Conservation (phyloP, 305 asterid species). For the Plantago lanceolata region DNA sequence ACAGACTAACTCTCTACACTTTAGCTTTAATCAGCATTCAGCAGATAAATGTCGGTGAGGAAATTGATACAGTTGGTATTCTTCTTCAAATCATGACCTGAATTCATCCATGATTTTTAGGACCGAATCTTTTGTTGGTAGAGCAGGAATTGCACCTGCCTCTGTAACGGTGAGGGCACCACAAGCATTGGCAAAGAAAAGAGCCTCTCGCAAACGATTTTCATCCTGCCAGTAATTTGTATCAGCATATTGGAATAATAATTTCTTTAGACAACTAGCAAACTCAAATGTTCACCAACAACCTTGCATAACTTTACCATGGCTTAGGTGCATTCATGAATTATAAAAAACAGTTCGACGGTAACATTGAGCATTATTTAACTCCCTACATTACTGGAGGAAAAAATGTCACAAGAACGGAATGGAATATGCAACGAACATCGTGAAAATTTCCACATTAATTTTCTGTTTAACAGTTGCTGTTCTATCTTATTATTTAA, state of each 20-base stretch:
- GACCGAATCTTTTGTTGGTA: slow-evolving; percentile 66
- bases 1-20: too few relatives aligned
- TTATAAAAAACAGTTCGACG: too few relatives aligned
- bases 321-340: too few relatives aligned
- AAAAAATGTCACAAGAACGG: too few relatives aligned
- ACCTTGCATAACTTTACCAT: not conserved
- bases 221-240: slow-evolving; percentile 52
- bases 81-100: slow-evolving; percentile 1
- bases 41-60: too few relatives aligned
- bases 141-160: slow-evolving; percentile 84
- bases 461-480: not conserved
- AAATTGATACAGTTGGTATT: slow-evolving; percentile 4
- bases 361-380: too few relatives aligned
- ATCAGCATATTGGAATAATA: not conserved
- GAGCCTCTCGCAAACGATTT: slow-evolving; percentile 52
- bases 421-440: too few relatives aligned
- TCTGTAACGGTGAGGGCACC: slow-evolving; percentile 86
- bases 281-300: not conserved
- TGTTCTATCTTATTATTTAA: too few relatives aligned
- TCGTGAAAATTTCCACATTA: too few relatives aligned
- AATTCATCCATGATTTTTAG: slow-evolving; percentile 31
- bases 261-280: not conserved
- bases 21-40: too few relatives aligned
- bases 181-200: slow-evolving; percentile 71
- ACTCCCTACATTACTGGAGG: too few relatives aligned